Evolutionary conservation across 78 protist species (phyloP), one percentile per base, ranked within the genome.

Genomic region (Tieghemostelium lacteum): DNA sequence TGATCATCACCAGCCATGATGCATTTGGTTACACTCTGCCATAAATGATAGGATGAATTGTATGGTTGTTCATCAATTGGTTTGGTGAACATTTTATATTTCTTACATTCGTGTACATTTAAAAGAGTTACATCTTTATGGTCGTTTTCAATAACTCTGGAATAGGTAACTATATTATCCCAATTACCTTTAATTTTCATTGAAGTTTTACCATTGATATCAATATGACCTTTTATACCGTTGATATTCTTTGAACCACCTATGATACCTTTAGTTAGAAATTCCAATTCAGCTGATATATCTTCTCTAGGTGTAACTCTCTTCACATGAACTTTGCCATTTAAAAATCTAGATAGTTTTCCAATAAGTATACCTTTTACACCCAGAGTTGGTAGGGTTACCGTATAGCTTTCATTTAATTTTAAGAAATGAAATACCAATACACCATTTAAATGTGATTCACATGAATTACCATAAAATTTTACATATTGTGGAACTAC

Each of bases 391-490:
- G 88, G 88, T 28, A 80, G 34, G 20, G 88, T 80, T 28, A 58
- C 29, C 55, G 49, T 69, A 19, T 22, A 67, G 0, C 14, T 14
- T 8, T 80, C 77, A 24, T 55, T 55, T 1, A 29, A 17, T 24
- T 55, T 80, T 14, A 80, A 29, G 58, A 80, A 80, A 36, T 80
- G 54, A 24, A 54, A 80, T 2, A 37, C 67, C 14, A 80, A 66
- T 4, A 31, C 22, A 57, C 88, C 88, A 7, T 67, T 40, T 5
- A 80, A 29, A 20, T 58, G 63, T 4, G 88, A 80, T 36, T 87
- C 93, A 10, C 86, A 85, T n/a, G 69, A 71, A 28, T 71, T 73
- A 28, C 93, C 93, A 29, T 58, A 40, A 63, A 50, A 87, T 39
- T 87, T 87, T 0, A 87, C 86, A 61, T 87, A 87, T 31, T 31